Evolutionary conservation across 805 yeast genomes (phyloP).

Genomic region (Yarrowia sp.): DNA sequence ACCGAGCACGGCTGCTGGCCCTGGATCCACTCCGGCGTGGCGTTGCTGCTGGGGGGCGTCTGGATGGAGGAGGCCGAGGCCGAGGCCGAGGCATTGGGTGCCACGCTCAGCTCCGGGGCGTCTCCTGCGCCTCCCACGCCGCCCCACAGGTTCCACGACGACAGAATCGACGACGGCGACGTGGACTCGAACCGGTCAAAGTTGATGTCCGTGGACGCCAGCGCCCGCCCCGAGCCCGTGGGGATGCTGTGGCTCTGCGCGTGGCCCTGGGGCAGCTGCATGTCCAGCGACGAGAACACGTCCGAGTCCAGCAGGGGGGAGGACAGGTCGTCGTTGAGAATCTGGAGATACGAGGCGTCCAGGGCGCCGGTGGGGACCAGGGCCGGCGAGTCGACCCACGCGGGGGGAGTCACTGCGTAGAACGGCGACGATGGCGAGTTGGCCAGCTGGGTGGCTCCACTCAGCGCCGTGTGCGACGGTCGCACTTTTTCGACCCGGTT

Average conservation of each 20-base stretch:
- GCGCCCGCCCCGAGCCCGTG: slow-evolving; percentile 2
- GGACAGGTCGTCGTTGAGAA: slow-evolving; percentile 25
- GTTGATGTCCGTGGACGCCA: slow-evolving; percentile 28
- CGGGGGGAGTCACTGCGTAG: slow-evolving; percentile 30
- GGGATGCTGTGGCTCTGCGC: not conserved
- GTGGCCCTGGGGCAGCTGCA: slow-evolving; percentile 6
- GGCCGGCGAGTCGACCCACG: slow-evolving; percentile 34
- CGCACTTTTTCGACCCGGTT: slow-evolving; percentile 34
- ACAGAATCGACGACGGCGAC: slow-evolving; percentile 35
- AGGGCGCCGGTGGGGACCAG: slow-evolving; percentile 15
- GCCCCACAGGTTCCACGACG: slow-evolving; percentile 31
- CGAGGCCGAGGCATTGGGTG: slow-evolving; percentile 7
- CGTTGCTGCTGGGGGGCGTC: slow-evolving; percentile 26
- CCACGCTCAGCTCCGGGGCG: slow-evolving; percentile 18
- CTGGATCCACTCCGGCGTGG: slow-evolving; percentile 29
- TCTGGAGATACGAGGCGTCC: slow-evolving; percentile 28
- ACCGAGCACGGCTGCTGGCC: slow-evolving; percentile 32
- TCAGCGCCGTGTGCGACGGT: slow-evolving; percentile 14
- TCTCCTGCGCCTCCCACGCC: slow-evolving; percentile 7
- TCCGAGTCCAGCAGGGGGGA: slow-evolving; percentile 36
- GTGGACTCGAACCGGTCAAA: slow-evolving; percentile 27
- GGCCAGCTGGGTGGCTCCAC: slow-evolving; percentile 21
- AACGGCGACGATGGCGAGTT: slow-evolving; percentile 33
- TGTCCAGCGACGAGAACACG: slow-evolving; percentile 23
- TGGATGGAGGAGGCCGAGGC: slow-evolving; percentile 25